These are phyloP conservation scores for Saxispiralis lemnorum DNA, from an alignment of 495 filamentous ascomycete species.

Conservation along the genomic window DNA sequence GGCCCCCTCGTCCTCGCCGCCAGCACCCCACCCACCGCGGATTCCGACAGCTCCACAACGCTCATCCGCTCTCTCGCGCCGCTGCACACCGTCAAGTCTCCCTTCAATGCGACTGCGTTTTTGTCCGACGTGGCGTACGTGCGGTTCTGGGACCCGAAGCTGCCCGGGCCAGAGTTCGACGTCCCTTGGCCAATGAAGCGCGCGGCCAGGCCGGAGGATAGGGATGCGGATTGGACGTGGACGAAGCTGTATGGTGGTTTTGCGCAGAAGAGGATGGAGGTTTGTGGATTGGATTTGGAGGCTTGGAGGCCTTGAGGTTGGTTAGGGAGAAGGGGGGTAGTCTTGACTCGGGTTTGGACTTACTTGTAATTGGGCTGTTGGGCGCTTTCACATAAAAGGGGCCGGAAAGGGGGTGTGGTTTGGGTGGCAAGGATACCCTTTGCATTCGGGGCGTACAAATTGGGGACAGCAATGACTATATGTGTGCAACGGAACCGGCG, in stretches of 20 bases:
- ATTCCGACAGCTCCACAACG: too few species aligned
- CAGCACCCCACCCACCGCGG: background rate
- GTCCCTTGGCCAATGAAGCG: constrained; percentile 21
- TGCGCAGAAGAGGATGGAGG: constrained; percentile 24
- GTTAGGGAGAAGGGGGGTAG: too few species aligned
- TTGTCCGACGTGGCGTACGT: constrained; percentile 25
- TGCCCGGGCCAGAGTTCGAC: constrained; percentile 32
- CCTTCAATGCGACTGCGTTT: constrained; percentile 27
- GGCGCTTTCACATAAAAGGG: too few species aligned
- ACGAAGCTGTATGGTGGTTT: constrained; percentile 25
- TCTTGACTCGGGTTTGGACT: too few species aligned
- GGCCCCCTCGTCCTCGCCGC: constrained; percentile 9
- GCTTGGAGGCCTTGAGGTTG: constrained; percentile 5
- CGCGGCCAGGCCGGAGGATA: constrained; percentile 22
- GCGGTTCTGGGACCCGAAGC: constrained; percentile 26
- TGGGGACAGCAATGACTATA: too few species aligned
- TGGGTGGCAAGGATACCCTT: too few species aligned
- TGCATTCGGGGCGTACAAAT: too few species aligned
- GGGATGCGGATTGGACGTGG: constrained; percentile 31
- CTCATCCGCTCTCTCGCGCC: constrained; percentile 10
- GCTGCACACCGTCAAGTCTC: constrained; percentile 14
- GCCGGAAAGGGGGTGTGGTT: too few species aligned
- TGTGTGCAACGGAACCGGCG: too few species aligned
- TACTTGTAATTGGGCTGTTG: too few species aligned
- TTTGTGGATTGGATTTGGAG: constrained; percentile 28